Evolutionary conservation across 352 stramenopile genomes (phyloP).

Genomic region (Phytopythium montanum): DNA sequence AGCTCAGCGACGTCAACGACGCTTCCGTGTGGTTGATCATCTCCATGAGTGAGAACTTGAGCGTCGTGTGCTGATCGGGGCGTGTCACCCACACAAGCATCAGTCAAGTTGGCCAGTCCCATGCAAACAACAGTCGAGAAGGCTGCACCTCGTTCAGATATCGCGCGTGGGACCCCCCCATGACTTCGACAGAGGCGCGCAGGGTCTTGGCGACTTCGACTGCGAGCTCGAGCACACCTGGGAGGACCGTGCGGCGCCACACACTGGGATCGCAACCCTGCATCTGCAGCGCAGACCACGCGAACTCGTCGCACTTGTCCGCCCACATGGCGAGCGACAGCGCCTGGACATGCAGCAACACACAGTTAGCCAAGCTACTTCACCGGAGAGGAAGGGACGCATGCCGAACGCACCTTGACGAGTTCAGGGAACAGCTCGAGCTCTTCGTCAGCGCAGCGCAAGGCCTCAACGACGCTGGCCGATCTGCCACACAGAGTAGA

Average conservation of each 20-base stretch:
- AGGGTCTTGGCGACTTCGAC: slow-evolving; percentile 34
- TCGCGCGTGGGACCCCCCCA: not conserved
- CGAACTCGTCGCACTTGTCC: slow-evolving; percentile 22
- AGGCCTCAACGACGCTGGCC: slow-evolving; percentile 22
- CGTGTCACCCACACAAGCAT: not conserved
- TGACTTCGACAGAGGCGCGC: slow-evolving; percentile 12
- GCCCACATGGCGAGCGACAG: slow-evolving; percentile 42
- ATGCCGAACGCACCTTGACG: slow-evolving; percentile 31
- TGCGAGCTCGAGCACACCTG: slow-evolving; percentile 33
- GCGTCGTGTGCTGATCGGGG: slow-evolving; percentile 32
- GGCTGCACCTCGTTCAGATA: slow-evolving; percentile 1
- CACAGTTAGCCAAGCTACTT: not conserved
- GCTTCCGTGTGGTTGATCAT: slow-evolving; percentile 25
- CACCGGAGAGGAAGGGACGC: not conserved
- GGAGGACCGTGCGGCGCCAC: slow-evolving; percentile 34
- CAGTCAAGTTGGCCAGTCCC: not conserved
- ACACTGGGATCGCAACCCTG: slow-evolving; percentile 6
- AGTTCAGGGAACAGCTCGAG: slow-evolving; percentile 32
- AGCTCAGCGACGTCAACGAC: slow-evolving; percentile 12
- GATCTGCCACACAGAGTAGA: slow-evolving; percentile 20
- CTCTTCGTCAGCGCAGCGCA: slow-evolving; percentile 23
- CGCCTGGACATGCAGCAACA: slow-evolving; percentile 17
- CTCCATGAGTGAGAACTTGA: slow-evolving; percentile 38
- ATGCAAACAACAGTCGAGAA: not conserved
- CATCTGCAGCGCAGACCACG: slow-evolving; percentile 24